Percentiles rank a stretch among this genome's conserved stretches.
Evolutionary conservation across 805 yeast species (phyloP).

Genomic region (Ogataea polymorpha): DNA sequence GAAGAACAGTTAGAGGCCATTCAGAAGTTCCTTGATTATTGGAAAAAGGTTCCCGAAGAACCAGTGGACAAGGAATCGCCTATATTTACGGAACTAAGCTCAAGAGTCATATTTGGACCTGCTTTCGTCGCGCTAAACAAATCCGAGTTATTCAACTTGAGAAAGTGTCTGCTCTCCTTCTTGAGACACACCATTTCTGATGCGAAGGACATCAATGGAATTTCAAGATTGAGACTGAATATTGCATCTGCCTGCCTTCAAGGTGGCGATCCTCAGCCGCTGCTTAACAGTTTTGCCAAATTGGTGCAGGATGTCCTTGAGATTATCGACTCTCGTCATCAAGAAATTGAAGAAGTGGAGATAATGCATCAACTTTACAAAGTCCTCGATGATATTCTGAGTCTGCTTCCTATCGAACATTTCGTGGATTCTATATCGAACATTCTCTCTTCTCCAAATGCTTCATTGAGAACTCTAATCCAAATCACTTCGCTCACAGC

Average conservation of each 20-base stretch:
- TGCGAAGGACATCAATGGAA: conserved; percentile 36
- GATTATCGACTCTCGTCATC: conserved; percentile 36
- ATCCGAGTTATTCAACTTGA: conserved; percentile 46
- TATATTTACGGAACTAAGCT: conserved; percentile 37
- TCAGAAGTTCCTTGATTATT: conserved; percentile 46
- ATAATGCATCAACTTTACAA: conserved; percentile 45
- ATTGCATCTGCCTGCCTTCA: conserved; percentile 35
- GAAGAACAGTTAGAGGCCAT: conserved; percentile 63
- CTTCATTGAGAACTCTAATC: conserved; percentile 50
- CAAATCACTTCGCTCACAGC: conserved; percentile 62
- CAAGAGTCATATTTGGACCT: conserved; percentile 63
- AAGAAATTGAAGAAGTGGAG: conserved; percentile 29
- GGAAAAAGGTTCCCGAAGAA: conserved; percentile 45
- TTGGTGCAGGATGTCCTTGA: conserved; percentile 36
- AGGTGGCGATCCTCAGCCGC: conserved; percentile 20
- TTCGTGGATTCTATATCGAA: conserved; percentile 61
- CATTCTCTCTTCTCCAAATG: conserved; percentile 35
- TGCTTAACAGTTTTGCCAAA: conserved; percentile 27
- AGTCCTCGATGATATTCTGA: conserved; percentile 59
- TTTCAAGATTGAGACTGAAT: conserved; percentile 42
- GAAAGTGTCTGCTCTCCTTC: conserved; percentile 53
- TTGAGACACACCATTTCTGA: conserved; percentile 49
- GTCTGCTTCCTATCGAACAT: conserved; percentile 69
- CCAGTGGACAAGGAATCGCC: conserved; percentile 38
- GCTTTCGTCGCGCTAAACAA: conserved; percentile 49